These are phyloP conservation scores for Populus nigra DNA, from an alignment of 345 rosid species.

Conservation along the genomic window DNA sequence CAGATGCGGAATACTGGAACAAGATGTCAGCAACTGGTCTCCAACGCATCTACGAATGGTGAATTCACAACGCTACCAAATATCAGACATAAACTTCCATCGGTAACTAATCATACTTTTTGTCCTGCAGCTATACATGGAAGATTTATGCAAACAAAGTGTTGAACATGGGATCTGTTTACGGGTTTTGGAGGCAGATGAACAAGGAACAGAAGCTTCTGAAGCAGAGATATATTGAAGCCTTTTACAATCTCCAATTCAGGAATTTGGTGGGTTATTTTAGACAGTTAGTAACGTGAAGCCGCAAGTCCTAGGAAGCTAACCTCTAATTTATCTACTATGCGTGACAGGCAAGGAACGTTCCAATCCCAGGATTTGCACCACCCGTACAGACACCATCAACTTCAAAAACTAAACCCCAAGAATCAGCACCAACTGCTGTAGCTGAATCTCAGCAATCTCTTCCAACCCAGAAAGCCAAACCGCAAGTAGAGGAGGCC, in stretches of 20 bases:
- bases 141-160: slow-evolving; percentile 66
- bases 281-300: not conserved
- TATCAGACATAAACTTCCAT: not conserved
- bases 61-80: not conserved
- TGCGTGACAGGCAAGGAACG: slow-evolving; percentile 48
- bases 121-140: slow-evolving; percentile 77
- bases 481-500: not conserved
- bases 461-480: slow-evolving; percentile 6
- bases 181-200: slow-evolving; percentile 78
- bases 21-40: slow-evolving; percentile 60
- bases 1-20: slow-evolving; percentile 57
- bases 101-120: not conserved
- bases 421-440: slow-evolving; percentile 19
- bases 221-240: slow-evolving; percentile 65
- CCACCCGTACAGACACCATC: slow-evolving; percentile 19
- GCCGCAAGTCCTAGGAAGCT: not conserved
- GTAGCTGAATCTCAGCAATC: slow-evolving; percentile 7
- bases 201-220: slow-evolving; percentile 73
- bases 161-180: slow-evolving; percentile 77
- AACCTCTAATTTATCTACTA: not conserved
- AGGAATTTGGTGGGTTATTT: slow-evolving; percentile 55
- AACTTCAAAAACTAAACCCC: slow-evolving; percentile 7
- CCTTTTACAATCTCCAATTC: slow-evolving; percentile 70
- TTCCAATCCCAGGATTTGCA: slow-evolving; percentile 48
- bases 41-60: slow-evolving; percentile 79